These are phyloP conservation scores for Thoreauomyces humboldtii DNA, from an alignment of 192 early-diverging fungal species.

Conservation along the genomic window DNA sequence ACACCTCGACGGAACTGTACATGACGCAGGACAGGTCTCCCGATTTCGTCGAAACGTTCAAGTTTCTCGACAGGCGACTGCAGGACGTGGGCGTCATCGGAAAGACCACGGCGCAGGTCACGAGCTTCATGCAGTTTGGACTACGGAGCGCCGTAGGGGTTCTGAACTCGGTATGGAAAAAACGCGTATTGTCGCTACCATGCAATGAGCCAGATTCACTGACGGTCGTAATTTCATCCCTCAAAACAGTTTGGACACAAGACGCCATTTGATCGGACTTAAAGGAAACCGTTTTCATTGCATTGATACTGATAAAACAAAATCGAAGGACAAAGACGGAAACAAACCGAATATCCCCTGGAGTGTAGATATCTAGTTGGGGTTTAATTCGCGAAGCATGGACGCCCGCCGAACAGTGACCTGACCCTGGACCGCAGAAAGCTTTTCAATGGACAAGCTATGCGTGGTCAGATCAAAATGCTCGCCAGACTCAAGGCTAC, in stretches of 20 bases:
- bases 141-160: constrained; percentile 25
- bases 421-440: no score
- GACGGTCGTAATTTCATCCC: background rate
- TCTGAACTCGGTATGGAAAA: constrained; percentile 25
- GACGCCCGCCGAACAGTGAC: no score
- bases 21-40: constrained; percentile 88
- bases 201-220: background rate
- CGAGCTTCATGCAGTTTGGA: constrained; percentile 28
- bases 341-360: no score
- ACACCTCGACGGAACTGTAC: constrained; percentile 85
- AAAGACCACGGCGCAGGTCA: constrained; percentile 14
- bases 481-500: no score
- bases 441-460: no score
- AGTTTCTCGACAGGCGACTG: constrained; percentile 79
- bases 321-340: no score
- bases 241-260: constrained; percentile 13
- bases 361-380: no score
- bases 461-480: no score
- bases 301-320: no score
- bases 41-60: constrained; percentile 66
- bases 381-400: no score
- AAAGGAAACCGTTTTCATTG: no score
- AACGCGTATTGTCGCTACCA: background rate
- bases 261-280: constrained; percentile 15
- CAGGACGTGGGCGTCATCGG: constrained; percentile 65